Evolutionary conservation across 305 asterid genomes (phyloP), one percentile per base, ranked within the genome.

Genomic region (Petunia hybrid): DNA sequence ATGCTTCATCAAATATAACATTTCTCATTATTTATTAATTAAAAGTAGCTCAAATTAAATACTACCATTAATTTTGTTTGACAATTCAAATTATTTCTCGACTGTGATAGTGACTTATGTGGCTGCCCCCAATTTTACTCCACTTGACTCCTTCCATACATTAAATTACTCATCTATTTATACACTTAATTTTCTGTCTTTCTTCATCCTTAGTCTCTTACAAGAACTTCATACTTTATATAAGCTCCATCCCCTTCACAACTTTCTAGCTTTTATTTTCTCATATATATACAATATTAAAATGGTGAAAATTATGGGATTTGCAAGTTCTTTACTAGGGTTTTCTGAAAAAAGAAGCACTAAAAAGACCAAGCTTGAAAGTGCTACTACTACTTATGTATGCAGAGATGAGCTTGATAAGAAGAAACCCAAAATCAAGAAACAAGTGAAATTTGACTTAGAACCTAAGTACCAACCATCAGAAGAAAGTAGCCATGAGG

Each of bases 391-490:
- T n/a, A 63, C 40, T 5, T 68, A 56, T 41, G 78, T 67, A 2
- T 68, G 22, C 42, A 80, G 83, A 68, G 78, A 80, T 56, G 83
- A 68, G 66, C 60, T 80, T n/a, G 83, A 56, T 46, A 55, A 13
- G 22, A 68, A 80, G 68, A 78, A 78, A 39, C 40, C 53, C 36
- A 78, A 64, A n/a, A 14, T 80, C 43, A 80, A 80, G 68, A 80
- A 80, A 74, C 46, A 40, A 60, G 59, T 80, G 70, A 78, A 56
- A 63, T 63, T 78, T 63, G 59, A 63, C 4, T 64, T 64, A 46
- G 64, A 63, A 36, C 59, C 42, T 16, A 45, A 45, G 10, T 70
- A 4, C 22, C 41, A 42, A 68, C 35, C 38, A 42, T 31, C 8
- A 43, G 67, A 60, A 8, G 71, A 14, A 76, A 60, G 4, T 35